A percentile compares a stretch with the other conserved stretches of the same genome.
These are phyloP conservation scores for Chrysoporthe deuterocubensis DNA, from an alignment of 2,329 filamentous ascomycete genomes.

Conservation along the genomic window DNA sequence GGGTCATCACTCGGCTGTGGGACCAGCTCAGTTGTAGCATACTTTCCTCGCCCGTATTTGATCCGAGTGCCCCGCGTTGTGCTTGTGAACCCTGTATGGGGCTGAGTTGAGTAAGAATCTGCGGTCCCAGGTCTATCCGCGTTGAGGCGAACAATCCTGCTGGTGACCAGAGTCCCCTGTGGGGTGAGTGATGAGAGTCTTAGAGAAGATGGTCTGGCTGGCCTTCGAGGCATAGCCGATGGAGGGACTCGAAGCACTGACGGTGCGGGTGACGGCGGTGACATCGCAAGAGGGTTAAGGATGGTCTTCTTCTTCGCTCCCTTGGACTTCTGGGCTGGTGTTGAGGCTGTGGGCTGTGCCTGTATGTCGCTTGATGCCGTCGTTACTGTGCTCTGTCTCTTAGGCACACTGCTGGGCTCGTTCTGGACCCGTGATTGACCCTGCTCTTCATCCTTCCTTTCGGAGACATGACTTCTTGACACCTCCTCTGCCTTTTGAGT, in stretches of 20 bases:
- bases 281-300: constrained; percentile 17
- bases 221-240: neutral
- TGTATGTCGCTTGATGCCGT: constrained; percentile 1
- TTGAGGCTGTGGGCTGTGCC: constrained; percentile 8
- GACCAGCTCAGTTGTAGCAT: constrained; percentile 50
- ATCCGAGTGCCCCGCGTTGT: constrained; percentile 45
- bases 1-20: constrained; percentile 60
- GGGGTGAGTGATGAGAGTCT: constrained; percentile 19
- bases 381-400: constrained; percentile 12
- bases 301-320: neutral
- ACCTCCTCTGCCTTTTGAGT: neutral
- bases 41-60: constrained; percentile 52
- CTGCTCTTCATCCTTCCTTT: neutral
- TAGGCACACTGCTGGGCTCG: neutral
- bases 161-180: constrained; percentile 6
- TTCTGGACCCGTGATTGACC: constrained; percentile 3
- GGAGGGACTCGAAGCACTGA: neutral
- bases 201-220: constrained; percentile 15
- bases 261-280: constrained; percentile 12
- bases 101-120: constrained; percentile 24
- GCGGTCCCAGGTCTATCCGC: constrained; percentile 34
- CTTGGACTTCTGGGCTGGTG: neutral
- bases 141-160: constrained; percentile 32
- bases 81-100: constrained; percentile 32
- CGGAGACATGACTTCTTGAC: neutral